Evolutionary conservation across 2,329 filamentous ascomycete genomes (phyloP).

Genomic region (Macroventuria anomochaeta): DNA sequence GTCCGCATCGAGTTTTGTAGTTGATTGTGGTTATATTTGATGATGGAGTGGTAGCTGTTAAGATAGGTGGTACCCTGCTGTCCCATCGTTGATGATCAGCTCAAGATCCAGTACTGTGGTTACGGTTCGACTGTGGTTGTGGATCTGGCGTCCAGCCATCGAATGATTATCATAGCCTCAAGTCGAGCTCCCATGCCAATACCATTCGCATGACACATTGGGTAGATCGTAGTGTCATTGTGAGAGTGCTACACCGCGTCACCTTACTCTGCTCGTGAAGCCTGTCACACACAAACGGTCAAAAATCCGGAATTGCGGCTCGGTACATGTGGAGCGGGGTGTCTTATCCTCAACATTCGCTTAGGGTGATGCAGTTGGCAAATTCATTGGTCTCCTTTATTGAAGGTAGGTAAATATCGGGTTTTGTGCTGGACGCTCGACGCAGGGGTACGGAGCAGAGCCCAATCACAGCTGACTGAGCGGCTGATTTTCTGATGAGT

Average conservation of each 20-base stretch:
- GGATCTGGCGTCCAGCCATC: not conserved
- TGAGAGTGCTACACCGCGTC: constrained; percentile 17
- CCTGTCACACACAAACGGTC: constrained; percentile 19
- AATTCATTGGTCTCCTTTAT: constrained; percentile 10
- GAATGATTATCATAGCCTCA: not conserved
- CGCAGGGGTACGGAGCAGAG: constrained; percentile 1
- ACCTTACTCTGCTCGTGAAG: constrained; percentile 14
- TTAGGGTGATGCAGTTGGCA: constrained; percentile 9
- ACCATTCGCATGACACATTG: constrained; percentile 1
- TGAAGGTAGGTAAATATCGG: not conserved
- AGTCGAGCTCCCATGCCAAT: constrained; percentile 1
- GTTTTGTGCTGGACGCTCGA: constrained; percentile 1
- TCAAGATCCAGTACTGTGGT: constrained; percentile 5
- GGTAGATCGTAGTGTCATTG: not conserved
- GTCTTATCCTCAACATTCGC: constrained; percentile 18
- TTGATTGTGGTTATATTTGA: not conserved
- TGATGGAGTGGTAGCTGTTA: not conserved
- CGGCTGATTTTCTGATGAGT: not conserved
- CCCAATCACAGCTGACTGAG: constrained; percentile 1
- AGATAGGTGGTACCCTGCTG: not conserved
- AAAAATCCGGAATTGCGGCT: constrained; percentile 11
- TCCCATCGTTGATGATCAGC: not conserved
- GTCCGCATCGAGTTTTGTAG: not conserved
- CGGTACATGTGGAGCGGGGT: constrained; percentile 16
- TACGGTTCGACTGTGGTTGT: not conserved